A percentile compares a stretch with the other conserved stretches of the same genome.
Conservation (phyloP, 768 basidiomycete genomes). For the Artomyces pyxidatus region DNA sequence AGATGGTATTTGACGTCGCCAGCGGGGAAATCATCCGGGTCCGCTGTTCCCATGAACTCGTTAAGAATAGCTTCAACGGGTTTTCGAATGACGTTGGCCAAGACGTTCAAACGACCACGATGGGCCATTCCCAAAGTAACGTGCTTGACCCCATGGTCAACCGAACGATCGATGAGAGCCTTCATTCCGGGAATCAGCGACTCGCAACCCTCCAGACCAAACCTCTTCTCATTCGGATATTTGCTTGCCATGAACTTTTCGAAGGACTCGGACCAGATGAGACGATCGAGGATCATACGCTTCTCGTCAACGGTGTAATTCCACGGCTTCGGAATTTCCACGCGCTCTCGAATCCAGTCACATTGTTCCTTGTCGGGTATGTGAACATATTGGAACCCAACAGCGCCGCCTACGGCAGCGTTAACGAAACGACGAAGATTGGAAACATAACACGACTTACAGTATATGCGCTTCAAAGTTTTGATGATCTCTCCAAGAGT, state of each 20-base stretch:
- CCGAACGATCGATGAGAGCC: slow-evolving; percentile 96
- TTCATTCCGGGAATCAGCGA: slow-evolving; percentile 99
- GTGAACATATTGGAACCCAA: slow-evolving; percentile 90
- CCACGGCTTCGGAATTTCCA: slow-evolving; percentile 95
- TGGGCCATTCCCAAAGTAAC: slow-evolving; percentile 99
- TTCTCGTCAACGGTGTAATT: slow-evolving; percentile 98
- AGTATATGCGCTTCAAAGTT: slow-evolving; percentile 87
- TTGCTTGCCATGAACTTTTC: slow-evolving; percentile 98
- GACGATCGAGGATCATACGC: slow-evolving; percentile 96
- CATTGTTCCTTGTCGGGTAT: slow-evolving; percentile 98
- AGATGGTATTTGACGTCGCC: slow-evolving; percentile 99
- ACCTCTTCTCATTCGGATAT: slow-evolving; percentile 99
- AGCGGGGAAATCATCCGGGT: slow-evolving; percentile 68
- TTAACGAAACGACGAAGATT: background rate
- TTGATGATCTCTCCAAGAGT: slow-evolving; percentile 87
- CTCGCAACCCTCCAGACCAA: slow-evolving; percentile 98
- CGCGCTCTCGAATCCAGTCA: slow-evolving; percentile 96
- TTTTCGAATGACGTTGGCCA: slow-evolving; percentile 98
- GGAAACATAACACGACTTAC: slow-evolving; percentile 38
- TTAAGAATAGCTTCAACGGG: slow-evolving; percentile 97
- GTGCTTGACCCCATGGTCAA: slow-evolving; percentile 91
- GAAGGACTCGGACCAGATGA: slow-evolving; percentile 99
- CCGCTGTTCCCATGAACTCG: slow-evolving; percentile 77
- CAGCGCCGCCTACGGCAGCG: slow-evolving; percentile 49
- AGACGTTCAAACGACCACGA: slow-evolving; percentile 94